Percentiles rank a stretch among this genome's conserved stretches.
Conservation (phyloP, 176 grass and related monocot species). For the Carex cristatella region DNA sequence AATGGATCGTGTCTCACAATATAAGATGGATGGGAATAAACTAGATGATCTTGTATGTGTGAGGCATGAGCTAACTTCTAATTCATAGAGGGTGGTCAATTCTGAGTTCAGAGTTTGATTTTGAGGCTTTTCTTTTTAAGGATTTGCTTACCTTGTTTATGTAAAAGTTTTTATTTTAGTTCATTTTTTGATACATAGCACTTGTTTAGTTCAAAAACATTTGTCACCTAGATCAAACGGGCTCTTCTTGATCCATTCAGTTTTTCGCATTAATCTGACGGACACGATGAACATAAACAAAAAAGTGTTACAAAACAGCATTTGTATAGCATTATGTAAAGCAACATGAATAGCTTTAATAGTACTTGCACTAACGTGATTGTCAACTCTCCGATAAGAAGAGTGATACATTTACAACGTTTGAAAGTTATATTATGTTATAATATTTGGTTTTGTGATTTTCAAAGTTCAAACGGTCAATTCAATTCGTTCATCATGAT, state of each 20-base stretch:
- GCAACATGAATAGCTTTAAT: too few species aligned
- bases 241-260: background rate
- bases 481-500: too few species aligned
- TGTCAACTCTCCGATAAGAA: too few species aligned
- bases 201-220: background rate
- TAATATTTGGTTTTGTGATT: too few species aligned
- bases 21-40: slow-evolving; percentile 98
- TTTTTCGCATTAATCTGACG: too few species aligned
- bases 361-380: too few species aligned
- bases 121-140: background rate
- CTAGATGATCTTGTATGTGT: slow-evolving; percentile 93
- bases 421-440: too few species aligned
- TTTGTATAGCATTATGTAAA: too few species aligned
- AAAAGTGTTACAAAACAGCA: too few species aligned
- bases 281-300: too few species aligned
- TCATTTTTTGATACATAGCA: background rate
- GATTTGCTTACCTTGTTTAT: background rate
- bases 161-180: background rate
- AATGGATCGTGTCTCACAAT: slow-evolving; percentile 59
- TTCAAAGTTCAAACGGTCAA: too few species aligned
- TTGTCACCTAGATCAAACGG: background rate
- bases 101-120: background rate
- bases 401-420: too few species aligned
- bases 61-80: slow-evolving; percentile 48
- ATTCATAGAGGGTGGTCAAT: background rate